These are phyloP conservation scores for Cytospora paraplurivora DNA, from an alignment of 2,329 filamentous ascomycete genomes.

Conservation along the genomic window DNA sequence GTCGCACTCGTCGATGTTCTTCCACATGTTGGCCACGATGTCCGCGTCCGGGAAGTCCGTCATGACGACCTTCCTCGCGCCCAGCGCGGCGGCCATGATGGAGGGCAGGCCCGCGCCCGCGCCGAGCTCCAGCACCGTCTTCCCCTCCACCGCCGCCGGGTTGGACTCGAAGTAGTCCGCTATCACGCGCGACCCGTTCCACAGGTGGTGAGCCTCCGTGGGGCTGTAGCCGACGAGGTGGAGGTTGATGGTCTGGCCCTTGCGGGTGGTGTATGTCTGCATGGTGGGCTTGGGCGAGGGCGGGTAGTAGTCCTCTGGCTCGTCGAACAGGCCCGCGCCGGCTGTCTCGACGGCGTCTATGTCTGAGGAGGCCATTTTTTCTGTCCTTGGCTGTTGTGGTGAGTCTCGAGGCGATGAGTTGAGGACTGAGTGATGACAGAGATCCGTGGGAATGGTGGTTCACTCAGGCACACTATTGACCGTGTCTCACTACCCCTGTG, in stretches of 20 bases:
- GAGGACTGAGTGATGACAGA: background rate
- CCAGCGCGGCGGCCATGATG: constrained; percentile 73
- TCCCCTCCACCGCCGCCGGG: constrained; percentile 62
- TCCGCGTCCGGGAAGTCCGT: constrained; percentile 89
- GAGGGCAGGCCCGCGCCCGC: constrained; percentile 85
- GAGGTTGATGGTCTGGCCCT: constrained; percentile 66
- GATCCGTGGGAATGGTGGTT: background rate
- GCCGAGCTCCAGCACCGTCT: constrained; percentile 83
- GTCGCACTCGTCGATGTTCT: constrained; percentile 68
- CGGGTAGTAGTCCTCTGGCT: constrained; percentile 79
- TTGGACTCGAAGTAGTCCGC: constrained; percentile 76
- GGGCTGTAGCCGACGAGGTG: constrained; percentile 86
- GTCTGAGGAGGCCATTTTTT: constrained; percentile 5
- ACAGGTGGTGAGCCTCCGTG: constrained; percentile 86
- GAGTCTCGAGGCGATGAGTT: background rate
- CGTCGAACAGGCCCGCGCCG: constrained; percentile 66
- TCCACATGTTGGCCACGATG: constrained; percentile 75
- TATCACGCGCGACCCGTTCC: constrained; percentile 84
- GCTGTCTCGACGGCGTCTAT: constrained; percentile 40
- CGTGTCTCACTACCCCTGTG: background rate
- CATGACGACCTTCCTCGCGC: constrained; percentile 71
- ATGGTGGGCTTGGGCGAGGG: constrained; percentile 75
- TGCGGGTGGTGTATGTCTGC: constrained; percentile 69
- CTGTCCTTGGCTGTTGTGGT: background rate
- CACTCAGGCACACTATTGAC: background rate